phyloP scores from a whole-genome alignment of 768 basidiomycete genomes.

The Panaeolus papilionaceus region DNA sequence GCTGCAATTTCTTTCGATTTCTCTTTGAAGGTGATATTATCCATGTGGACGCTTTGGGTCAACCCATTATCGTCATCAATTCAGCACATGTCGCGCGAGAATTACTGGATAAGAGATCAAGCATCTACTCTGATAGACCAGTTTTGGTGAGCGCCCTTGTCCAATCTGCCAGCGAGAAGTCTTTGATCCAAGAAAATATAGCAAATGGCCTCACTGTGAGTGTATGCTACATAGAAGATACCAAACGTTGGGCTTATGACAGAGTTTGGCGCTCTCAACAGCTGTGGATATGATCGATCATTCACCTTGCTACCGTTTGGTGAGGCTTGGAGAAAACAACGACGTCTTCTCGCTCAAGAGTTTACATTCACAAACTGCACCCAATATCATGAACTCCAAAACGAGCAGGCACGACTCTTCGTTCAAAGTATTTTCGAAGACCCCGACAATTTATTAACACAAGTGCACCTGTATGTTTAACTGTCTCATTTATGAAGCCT shows the following conservation, averaged over 20 bases:
- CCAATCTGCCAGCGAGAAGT: background rate
- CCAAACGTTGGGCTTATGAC: no score
- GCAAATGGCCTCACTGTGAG: slow-evolving; percentile 12
- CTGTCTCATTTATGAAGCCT: background rate
- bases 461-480: slow-evolving; percentile 35
- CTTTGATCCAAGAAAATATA: background rate
- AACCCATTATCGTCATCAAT: slow-evolving; percentile 44
- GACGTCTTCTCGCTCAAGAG: slow-evolving; percentile 34
- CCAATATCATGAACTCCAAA: slow-evolving; percentile 26
- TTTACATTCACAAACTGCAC: slow-evolving; percentile 25
- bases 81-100: slow-evolving; percentile 37
- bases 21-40: slow-evolving; percentile 23
- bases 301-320: slow-evolving; percentile 42
- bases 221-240: background rate
- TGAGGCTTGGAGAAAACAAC: slow-evolving; percentile 44
- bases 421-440: slow-evolving; percentile 28
- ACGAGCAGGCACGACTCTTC: slow-evolving; percentile 27
- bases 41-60: slow-evolving; percentile 40
- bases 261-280: slow-evolving; percentile 32
- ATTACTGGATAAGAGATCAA: slow-evolving; percentile 48
- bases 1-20: no score
- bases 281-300: slow-evolving; percentile 41
- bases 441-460: slow-evolving; percentile 34
- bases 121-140: slow-evolving; percentile 43
- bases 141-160: slow-evolving; percentile 16